phyloP scores from a whole-genome alignment of 176 grass and related monocot species.

The Triticum dicoccoides region DNA sequence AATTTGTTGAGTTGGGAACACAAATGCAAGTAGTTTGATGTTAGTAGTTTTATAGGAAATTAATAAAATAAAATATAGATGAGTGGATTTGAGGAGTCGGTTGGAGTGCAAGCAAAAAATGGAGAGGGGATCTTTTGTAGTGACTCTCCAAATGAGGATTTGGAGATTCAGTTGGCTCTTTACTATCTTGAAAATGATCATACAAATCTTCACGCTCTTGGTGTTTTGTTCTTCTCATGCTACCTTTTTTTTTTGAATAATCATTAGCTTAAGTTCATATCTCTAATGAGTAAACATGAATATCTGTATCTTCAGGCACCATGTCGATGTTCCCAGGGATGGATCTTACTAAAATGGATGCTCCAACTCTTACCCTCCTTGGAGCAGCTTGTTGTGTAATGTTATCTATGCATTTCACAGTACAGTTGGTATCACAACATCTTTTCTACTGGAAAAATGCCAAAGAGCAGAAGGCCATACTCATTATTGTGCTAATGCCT shows the following conservation, averaged over 20 bases:
- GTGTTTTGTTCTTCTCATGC: not conserved
- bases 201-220: not conserved
- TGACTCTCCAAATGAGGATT: too few species aligned
- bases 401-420: slow-evolving; percentile 90
- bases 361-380: slow-evolving; percentile 74
- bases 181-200: not conserved
- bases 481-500: slow-evolving; percentile 93
- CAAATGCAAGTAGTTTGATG: too few species aligned
- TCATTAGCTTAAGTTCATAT: not conserved
- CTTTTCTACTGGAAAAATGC: slow-evolving; percentile 99
- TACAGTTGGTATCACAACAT: slow-evolving; percentile 91
- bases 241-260: not conserved
- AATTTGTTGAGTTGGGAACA: too few species aligned
- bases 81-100: too few species aligned
- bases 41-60: too few species aligned
- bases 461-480: slow-evolving; percentile 96
- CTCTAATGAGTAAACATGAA: slow-evolving; percentile 1
- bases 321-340: slow-evolving; percentile 55
- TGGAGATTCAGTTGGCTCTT: too few species aligned
- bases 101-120: too few species aligned
- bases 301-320: slow-evolving; percentile 39
- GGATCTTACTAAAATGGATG: slow-evolving; percentile 84
- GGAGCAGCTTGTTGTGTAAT: slow-evolving; percentile 89
- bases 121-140: too few species aligned
- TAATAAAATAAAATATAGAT: too few species aligned